phyloP scores from a whole-genome alignment of 805 yeast species.

The Pichia ethanolica region DNA sequence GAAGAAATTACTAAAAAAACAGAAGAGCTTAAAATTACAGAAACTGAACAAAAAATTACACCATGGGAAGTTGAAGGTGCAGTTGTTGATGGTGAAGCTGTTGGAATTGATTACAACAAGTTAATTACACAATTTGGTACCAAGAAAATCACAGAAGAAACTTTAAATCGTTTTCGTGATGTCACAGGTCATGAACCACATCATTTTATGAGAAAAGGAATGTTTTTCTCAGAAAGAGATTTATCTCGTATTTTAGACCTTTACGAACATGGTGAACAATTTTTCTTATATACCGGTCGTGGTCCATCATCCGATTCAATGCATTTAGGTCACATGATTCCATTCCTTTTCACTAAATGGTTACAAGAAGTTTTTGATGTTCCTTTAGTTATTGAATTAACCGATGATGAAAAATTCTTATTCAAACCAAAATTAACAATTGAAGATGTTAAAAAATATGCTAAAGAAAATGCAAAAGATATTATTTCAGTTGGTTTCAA shows the following conservation, averaged over 20 bases:
- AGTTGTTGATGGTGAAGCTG: constrained; percentile 88
- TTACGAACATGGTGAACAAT: constrained; percentile 91
- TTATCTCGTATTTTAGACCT: constrained; percentile 69
- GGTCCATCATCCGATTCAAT: constrained; percentile 93
- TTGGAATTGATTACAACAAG: constrained; percentile 87
- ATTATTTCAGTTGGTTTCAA: constrained; percentile 92
- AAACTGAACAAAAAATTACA: constrained; percentile 56
- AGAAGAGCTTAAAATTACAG: constrained; percentile 16
- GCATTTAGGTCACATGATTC: constrained; percentile 97
- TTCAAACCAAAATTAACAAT: constrained; percentile 88
- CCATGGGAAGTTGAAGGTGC: constrained; percentile 99
- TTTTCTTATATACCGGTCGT: constrained; percentile 93
- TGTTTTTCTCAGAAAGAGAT: constrained; percentile 89
- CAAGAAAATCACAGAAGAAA: constrained; percentile 56
- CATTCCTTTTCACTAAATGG: constrained; percentile 95
- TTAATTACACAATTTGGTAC: constrained; percentile 87
- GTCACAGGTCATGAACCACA: constrained; percentile 93
- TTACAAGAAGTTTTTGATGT: constrained; percentile 95
- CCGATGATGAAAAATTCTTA: constrained; percentile 95
- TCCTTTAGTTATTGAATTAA: constrained; percentile 87
- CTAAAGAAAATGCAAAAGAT: constrained; percentile 82
- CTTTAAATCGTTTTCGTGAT: constrained; percentile 62
- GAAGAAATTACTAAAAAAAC: constrained; percentile 13
- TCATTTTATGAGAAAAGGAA: constrained; percentile 80
- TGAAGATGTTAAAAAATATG: constrained; percentile 76